Percentiles rank a stretch among this genome's conserved stretches.
These are phyloP conservation scores for Phyllostachys edulis DNA, from an alignment of 176 grass and related monocot genomes.

Conservation along the genomic window DNA sequence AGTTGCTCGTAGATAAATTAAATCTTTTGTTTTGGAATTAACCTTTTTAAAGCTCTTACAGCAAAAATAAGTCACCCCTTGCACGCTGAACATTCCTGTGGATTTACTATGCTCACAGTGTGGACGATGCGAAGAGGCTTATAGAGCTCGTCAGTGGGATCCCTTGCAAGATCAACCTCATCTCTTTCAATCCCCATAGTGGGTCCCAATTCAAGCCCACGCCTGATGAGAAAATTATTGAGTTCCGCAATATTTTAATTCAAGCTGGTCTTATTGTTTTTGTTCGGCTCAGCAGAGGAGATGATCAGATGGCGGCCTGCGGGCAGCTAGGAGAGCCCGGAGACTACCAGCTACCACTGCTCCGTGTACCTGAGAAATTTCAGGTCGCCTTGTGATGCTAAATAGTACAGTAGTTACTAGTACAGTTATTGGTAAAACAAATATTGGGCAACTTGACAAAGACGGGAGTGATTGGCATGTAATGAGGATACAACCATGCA, in stretches of 20 bases:
- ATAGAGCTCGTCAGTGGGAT: constrained; percentile 66
- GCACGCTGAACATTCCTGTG: background rate
- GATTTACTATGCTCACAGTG: constrained; percentile 42
- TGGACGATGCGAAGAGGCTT: constrained; percentile 85
- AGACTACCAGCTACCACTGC: constrained; percentile 54
- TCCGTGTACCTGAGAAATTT: constrained; percentile 75
- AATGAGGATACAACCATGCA: background rate
- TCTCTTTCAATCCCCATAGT: constrained; percentile 84
- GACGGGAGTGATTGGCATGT: background rate
- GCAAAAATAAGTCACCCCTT: constrained; percentile 8
- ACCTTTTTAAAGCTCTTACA: background rate
- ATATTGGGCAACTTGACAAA: background rate
- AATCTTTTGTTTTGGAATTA: background rate
- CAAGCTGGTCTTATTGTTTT: constrained; percentile 61
- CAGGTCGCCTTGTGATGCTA: constrained; percentile 54
- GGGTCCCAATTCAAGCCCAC: constrained; percentile 89
- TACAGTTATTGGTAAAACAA: constrained; percentile 10
- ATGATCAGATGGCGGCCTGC: constrained; percentile 89
- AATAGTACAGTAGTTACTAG: background rate
- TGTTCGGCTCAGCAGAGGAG: constrained; percentile 77
- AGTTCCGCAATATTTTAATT: constrained; percentile 83
- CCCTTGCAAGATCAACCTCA: constrained; percentile 93
- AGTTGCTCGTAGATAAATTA: background rate
- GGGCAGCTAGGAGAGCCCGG: constrained; percentile 77
- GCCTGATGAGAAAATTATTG: constrained; percentile 67